Percentiles rank a stretch among this genome's conserved stretches.
Evolutionary conservation across 2,329 filamentous ascomycete species (phyloP).

Genomic region (Hypoxylon sp.): DNA sequence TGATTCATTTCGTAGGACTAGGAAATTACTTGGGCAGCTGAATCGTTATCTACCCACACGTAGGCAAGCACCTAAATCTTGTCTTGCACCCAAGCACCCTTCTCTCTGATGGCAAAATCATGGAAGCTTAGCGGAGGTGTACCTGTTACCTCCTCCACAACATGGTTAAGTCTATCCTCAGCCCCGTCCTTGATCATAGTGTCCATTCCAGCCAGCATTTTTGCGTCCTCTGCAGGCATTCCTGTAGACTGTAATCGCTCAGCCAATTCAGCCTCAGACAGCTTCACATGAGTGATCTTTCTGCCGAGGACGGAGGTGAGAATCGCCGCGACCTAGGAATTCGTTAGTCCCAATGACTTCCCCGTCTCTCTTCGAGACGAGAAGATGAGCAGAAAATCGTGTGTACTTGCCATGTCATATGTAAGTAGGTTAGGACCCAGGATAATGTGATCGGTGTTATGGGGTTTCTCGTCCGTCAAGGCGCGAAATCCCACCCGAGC

Average conservation of each 20-base stretch:
- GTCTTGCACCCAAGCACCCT: not conserved
- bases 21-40: too few relatives aligned
- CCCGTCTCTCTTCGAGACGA: not conserved
- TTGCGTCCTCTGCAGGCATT: not conserved
- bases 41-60: too few relatives aligned
- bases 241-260: not conserved
- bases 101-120: not conserved
- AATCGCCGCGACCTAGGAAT: not conserved
- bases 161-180: not conserved
- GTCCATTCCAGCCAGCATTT: conserved; percentile 1
- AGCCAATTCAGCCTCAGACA: not conserved
- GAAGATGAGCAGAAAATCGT: not conserved
- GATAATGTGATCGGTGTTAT: not conserved
- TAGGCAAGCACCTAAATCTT: not conserved
- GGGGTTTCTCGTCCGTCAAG: not conserved
- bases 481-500: not conserved
- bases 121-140: not conserved
- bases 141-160: not conserved
- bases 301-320: not conserved
- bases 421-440: not conserved
- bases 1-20: too few relatives aligned
- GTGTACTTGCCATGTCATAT: not conserved
- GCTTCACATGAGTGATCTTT: not conserved
- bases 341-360: not conserved
- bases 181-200: not conserved